Evolutionary conservation across 257 asterid genomes (phyloP), one percentile per base, ranked within the genome.

Genomic region (Jacaranda copaia): DNA sequence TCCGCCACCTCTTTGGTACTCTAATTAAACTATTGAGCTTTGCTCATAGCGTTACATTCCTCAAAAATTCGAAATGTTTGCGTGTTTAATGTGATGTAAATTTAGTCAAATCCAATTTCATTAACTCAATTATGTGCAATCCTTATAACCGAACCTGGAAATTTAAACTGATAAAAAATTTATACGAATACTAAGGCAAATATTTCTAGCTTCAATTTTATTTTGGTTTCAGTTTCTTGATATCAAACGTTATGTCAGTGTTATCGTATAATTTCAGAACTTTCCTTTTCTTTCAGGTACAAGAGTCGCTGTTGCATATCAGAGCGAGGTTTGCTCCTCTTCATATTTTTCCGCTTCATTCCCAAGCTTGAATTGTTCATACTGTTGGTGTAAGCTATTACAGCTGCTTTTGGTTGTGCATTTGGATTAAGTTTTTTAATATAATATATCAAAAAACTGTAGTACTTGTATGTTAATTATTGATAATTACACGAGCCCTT

Each of bases 1-100:
- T 96, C 84, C 98, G 99, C 81, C 99, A 96, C 80, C 94, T 96
- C 77, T 96, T 93, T 68, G 99, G 98, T 95, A 64, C 66, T 53
- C 70, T 52, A 18, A 25, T 74, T 25, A 7, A 57, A 18, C 36
- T 53, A 11, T 20, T 51, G 62, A 48, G 57, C 15, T 56, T 12
- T 55, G 38, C 6, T 39, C 18, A 6, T 35, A 10, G 72, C 25
- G 63, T 42, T 68, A 2, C 60, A 69, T 51, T 77, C 70, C 68
- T 25, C 60, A 57, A 53, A 66, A 60, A 36, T 8, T 68, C 14
- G 40, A 75, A 16, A 43, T 61, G 60, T 19, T 16, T 15, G 72
- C 35, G 56, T 38, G 32, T 52, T 19, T 11, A 48, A 66, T 18
- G 35, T 72, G 58, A 7, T 65, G 6, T 36, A 6, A 75, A 14